Evolutionary conservation across 495 filamentous ascomycete species (phyloP).

Genomic region (Durotheca rogersii): DNA sequence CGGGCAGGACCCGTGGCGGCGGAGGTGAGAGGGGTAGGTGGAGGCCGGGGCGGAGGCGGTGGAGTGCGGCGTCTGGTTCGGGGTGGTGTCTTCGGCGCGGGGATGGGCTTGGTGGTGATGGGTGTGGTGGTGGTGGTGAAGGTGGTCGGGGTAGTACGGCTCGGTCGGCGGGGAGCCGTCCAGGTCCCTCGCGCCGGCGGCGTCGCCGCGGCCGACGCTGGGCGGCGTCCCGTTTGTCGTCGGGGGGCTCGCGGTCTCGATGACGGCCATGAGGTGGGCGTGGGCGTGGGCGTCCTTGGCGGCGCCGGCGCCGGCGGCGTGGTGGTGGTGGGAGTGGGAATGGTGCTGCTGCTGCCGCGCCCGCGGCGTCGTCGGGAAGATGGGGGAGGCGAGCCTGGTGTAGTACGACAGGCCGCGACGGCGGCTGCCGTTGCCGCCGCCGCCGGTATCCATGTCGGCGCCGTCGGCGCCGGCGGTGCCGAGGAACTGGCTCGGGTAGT

Average conservation of each 20-base stretch:
- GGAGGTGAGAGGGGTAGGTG: constrained; percentile 7
- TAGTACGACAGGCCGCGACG: not conserved
- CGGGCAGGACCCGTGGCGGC: constrained; percentile 6
- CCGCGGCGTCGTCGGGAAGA: constrained; percentile 27
- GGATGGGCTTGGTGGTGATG: constrained; percentile 6
- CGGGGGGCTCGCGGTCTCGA: constrained; percentile 1
- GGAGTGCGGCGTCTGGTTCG: constrained; percentile 18
- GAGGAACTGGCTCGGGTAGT: constrained; percentile 33
- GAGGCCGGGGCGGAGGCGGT: constrained; percentile 6
- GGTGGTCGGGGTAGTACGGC: not conserved
- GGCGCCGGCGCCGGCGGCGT: not conserved
- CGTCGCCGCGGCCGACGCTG: not conserved
- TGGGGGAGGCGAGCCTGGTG: constrained; percentile 24
- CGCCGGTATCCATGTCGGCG: too few relatives aligned
- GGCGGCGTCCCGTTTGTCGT: not conserved
- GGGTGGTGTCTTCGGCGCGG: not conserved
- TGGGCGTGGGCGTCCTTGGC: not conserved
- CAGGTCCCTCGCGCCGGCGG: not conserved
- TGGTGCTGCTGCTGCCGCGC: constrained; percentile 1
- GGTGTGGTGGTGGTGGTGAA: constrained; percentile 9
- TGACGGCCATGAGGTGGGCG: constrained; percentile 15
- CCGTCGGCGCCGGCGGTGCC: constrained; percentile 6
- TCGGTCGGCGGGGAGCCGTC: not conserved
- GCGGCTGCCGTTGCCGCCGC: not conserved
- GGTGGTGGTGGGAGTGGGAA: too few relatives aligned